Percentiles rank a stretch among this genome's conserved stretches.
phyloP scores from a whole-genome alignment of 2,329 filamentous ascomycete genomes.

The Talaromyces pinophilus region DNA sequence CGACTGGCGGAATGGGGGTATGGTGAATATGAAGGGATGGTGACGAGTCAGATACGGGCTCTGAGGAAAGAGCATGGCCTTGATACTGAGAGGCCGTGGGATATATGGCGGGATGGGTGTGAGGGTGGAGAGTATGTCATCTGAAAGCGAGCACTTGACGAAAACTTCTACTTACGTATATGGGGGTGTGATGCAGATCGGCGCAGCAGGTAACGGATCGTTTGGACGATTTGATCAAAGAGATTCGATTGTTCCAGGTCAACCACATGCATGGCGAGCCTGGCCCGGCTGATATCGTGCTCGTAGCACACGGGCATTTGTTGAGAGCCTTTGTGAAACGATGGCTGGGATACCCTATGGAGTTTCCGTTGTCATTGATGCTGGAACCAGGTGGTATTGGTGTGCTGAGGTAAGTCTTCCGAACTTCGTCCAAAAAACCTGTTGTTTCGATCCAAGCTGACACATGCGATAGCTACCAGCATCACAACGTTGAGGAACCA shows the following conservation, averaged over 20 bases:
- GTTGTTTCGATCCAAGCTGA: background rate
- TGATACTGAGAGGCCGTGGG: slow-evolving; percentile 53
- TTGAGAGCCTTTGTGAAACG: slow-evolving; percentile 51
- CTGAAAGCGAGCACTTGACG: background rate
- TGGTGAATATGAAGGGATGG: slow-evolving; percentile 62
- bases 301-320: slow-evolving; percentile 49
- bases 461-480: slow-evolving; percentile 33
- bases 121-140: slow-evolving; percentile 55
- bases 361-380: slow-evolving; percentile 47
- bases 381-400: slow-evolving; percentile 48
- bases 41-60: slow-evolving; percentile 53
- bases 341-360: slow-evolving; percentile 48
- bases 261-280: slow-evolving; percentile 44
- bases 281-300: slow-evolving; percentile 41
- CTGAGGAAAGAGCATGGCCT: slow-evolving; percentile 51
- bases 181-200: slow-evolving; percentile 27
- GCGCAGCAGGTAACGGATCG: slow-evolving; percentile 43
- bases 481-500: slow-evolving; percentile 44
- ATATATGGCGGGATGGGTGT: slow-evolving; percentile 62
- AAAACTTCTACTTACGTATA: slow-evolving; percentile 1
- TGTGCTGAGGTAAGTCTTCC: slow-evolving; percentile 39
- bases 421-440: background rate
- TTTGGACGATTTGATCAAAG: slow-evolving; percentile 45
- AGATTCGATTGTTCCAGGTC: slow-evolving; percentile 45
- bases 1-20: slow-evolving; percentile 63